Evolutionary conservation across 1,139 yeast species (phyloP).

Genomic region (Meyerozyma sp.): DNA sequence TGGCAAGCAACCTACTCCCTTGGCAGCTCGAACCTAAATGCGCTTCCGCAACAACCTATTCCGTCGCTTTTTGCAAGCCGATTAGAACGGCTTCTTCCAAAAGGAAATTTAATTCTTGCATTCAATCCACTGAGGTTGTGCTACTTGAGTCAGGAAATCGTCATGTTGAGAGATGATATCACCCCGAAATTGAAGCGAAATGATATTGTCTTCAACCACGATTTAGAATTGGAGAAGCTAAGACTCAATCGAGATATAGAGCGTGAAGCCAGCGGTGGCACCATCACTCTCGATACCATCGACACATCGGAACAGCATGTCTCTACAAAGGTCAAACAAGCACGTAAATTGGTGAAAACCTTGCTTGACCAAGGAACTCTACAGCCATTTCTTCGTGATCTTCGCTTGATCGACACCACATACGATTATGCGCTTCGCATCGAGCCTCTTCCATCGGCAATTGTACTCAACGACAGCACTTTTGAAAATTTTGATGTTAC

Average conservation of each 20-base stretch:
- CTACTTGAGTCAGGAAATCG: conserved; percentile 80
- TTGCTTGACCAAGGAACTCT: conserved; percentile 81
- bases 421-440: conserved; percentile 65
- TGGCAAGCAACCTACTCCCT: conserved; percentile 76
- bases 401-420: conserved; percentile 65
- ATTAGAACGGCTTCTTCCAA: conserved; percentile 57
- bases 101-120: conserved; percentile 42
- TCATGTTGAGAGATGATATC: conserved; percentile 66
- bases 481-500: conserved; percentile 70
- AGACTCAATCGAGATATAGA: conserved; percentile 13
- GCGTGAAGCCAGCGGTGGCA: conserved; percentile 12
- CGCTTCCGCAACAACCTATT: conserved; percentile 67
- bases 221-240: conserved; percentile 27
- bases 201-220: conserved; percentile 51
- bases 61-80: conserved; percentile 69
- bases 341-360: conserved; percentile 73
- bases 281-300: conserved; percentile 9
- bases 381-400: conserved; percentile 65
- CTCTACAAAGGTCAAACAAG: conserved; percentile 47
- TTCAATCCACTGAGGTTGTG: conserved; percentile 82
- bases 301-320: conserved; percentile 17
- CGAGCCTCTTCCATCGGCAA: conserved; percentile 72
- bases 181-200: conserved; percentile 68
- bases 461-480: conserved; percentile 62
- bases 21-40: conserved; percentile 53